Evolutionary conservation across 2,329 filamentous ascomycete genomes (phyloP).

Genomic region (Aspergillus sp.): DNA sequence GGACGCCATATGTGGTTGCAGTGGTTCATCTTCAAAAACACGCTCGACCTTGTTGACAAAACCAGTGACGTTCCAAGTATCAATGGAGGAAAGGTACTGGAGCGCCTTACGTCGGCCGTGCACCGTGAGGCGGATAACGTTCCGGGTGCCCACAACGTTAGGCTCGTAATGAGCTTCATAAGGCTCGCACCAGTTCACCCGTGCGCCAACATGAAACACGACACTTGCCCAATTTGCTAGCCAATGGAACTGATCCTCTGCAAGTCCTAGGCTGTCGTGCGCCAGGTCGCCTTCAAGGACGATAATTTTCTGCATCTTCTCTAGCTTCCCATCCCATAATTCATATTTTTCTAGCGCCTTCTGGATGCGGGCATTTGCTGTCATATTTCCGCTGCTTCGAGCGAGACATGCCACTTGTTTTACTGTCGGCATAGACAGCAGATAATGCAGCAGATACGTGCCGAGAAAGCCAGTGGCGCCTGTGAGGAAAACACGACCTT

Average conservation of each 20-base stretch:
- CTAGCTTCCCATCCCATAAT: not conserved
- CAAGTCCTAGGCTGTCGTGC: constrained; percentile 2
- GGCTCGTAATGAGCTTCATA: constrained; percentile 4
- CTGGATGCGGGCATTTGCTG: constrained; percentile 5
- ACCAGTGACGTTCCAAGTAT: no score
- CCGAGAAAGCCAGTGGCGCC: constrained; percentile 10
- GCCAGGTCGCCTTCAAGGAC: constrained; percentile 4
- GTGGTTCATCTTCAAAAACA: constrained; percentile 6
- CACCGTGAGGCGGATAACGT: constrained; percentile 3
- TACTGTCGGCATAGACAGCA: constrained; percentile 4
- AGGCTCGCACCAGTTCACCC: constrained; percentile 4
- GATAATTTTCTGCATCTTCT: constrained; percentile 3
- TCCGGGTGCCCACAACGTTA: constrained; percentile 4
- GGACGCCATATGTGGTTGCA: constrained; percentile 1
- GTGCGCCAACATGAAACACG: constrained; percentile 9
- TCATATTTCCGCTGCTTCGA: constrained; percentile 2
- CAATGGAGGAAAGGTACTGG: not conserved
- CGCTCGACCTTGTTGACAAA: not conserved
- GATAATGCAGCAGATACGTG: constrained; percentile 5
- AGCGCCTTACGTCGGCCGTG: not conserved
- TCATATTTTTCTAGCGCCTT: constrained; percentile 4
- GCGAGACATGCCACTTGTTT: constrained; percentile 10
- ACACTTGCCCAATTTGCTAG: constrained; percentile 3
- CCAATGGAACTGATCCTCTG: not conserved
- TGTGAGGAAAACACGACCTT: constrained; percentile 8